A percentile compares a stretch with the other conserved stretches of the same genome.
These are phyloP conservation scores for Tolypocladium sp. DNA, from an alignment of 2,329 filamentous ascomycete genomes.

Conservation along the genomic window DNA sequence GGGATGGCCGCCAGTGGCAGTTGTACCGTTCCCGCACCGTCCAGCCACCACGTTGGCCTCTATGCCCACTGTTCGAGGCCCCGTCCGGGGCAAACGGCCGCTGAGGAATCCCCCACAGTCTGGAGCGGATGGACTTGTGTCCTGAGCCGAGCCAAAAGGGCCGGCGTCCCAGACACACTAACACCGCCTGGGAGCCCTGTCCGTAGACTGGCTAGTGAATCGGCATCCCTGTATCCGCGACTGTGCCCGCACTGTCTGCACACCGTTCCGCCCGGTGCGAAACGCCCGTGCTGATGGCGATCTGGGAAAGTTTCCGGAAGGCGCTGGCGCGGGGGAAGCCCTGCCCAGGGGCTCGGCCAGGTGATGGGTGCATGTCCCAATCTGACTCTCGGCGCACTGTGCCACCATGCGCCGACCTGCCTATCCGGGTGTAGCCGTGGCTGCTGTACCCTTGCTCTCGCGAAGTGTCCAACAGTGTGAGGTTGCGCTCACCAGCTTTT, in stretches of 20 bases:
- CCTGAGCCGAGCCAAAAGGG: neutral
- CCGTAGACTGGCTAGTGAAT: neutral
- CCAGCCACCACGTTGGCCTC: too few relatives aligned
- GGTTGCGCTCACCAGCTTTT: neutral
- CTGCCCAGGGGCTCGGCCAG: neutral
- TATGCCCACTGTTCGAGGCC: neutral
- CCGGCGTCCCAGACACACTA: neutral
- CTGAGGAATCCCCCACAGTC: neutral
- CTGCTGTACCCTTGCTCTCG: neutral
- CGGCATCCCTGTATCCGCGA: neutral
- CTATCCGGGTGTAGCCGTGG: constrained; percentile 2
- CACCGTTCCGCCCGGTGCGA: neutral
- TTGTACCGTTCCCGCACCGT: neutral
- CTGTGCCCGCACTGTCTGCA: neutral
- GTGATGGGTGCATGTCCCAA: neutral
- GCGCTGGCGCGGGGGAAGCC: neutral
- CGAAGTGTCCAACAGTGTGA: neutral
- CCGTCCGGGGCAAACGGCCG: neutral
- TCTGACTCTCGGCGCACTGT: neutral
- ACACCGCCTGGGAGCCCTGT: neutral
- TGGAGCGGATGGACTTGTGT: neutral
- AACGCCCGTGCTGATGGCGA: neutral
- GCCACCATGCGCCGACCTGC: neutral
- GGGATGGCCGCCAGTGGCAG: neutral
- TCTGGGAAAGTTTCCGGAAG: neutral